phyloP scores from a whole-genome alignment of 768 basidiomycete species.

The Panaeolus cyanescens region DNA sequence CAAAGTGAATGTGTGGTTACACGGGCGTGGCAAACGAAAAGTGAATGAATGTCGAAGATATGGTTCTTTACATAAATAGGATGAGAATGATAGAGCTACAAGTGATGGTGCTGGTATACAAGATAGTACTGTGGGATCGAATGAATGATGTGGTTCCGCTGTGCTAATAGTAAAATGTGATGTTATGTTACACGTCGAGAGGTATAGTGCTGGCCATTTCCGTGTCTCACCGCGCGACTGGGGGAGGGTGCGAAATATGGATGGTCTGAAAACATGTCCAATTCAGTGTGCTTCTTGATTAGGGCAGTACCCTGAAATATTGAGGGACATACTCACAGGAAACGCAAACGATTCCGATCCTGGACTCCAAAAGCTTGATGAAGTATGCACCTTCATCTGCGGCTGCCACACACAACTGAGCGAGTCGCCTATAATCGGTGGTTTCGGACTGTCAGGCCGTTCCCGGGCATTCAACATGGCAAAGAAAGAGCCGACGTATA shows the following conservation, averaged over 20 bases:
- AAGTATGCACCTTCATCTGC: conserved; percentile 7
- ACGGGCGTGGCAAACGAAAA: too few species aligned
- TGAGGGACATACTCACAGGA: not conserved
- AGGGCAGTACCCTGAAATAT: too few species aligned
- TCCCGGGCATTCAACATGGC: conserved; percentile 48
- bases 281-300: too few species aligned
- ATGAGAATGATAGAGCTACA: too few species aligned
- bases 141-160: not conserved
- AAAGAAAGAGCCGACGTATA: conserved; percentile 51
- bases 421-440: not conserved
- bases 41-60: not conserved
- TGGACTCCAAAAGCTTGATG: conserved; percentile 27
- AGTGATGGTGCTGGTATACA: not conserved
- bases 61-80: too few species aligned
- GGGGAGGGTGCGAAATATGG: not conserved
- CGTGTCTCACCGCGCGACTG: not conserved
- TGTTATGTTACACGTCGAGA: not conserved
- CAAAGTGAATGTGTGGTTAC: not conserved
- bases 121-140: not conserved
- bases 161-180: not conserved
- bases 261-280: not conserved
- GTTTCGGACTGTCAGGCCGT: conserved; percentile 10
- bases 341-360: conserved; percentile 5
- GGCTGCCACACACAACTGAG: conserved; percentile 11
- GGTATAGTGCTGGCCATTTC: not conserved